These are phyloP conservation scores for Chiua sp. DNA, from an alignment of 1,284 basidiomycete species.

Conservation along the genomic window DNA sequence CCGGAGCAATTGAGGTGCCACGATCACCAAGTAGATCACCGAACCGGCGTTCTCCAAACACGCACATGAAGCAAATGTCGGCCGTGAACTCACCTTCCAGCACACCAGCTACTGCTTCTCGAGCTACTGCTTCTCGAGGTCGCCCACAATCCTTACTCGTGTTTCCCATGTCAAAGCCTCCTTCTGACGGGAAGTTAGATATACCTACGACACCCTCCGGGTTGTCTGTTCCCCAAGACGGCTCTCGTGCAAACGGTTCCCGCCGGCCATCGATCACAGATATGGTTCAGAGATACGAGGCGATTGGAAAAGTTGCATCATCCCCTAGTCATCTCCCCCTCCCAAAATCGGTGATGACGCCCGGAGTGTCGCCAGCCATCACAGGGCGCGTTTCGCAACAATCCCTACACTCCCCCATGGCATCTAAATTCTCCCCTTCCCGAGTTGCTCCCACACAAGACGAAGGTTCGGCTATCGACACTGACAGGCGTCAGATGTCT, in stretches of 20 bases:
- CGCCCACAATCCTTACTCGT: conserved; percentile 81
- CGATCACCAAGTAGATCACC: conserved; percentile 39
- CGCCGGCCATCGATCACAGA: conserved; percentile 81
- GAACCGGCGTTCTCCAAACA: conserved; percentile 29
- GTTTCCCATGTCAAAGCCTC: conserved; percentile 59
- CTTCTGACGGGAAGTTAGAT: conserved; percentile 39
- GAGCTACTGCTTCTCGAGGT: no score
- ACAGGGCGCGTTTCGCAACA: conserved; percentile 30
- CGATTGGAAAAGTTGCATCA: conserved; percentile 47
- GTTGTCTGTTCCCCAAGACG: conserved; percentile 51
- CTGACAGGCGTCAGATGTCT: conserved; percentile 26
- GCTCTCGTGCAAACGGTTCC: conserved; percentile 37
- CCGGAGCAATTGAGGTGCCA: conserved; percentile 20
- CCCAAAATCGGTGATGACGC: conserved; percentile 37
- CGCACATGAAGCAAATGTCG: conserved; percentile 34
- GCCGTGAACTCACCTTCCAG: conserved; percentile 29
- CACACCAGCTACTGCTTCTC: conserved; percentile 34
- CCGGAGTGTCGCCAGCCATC: conserved; percentile 20
- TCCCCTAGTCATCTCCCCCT: conserved; percentile 37
- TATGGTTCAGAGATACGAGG: conserved; percentile 81
- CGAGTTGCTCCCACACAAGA: conserved; percentile 20
- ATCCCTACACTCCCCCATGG: conserved; percentile 27
- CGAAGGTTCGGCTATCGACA: conserved; percentile 17
- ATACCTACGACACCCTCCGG: conserved; percentile 39
- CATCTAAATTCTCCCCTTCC: conserved; percentile 31